Base-by-base conservation (phyloP, 1,284 basidiomycete genomes). In the Fomitopsis betulina region DNA sequence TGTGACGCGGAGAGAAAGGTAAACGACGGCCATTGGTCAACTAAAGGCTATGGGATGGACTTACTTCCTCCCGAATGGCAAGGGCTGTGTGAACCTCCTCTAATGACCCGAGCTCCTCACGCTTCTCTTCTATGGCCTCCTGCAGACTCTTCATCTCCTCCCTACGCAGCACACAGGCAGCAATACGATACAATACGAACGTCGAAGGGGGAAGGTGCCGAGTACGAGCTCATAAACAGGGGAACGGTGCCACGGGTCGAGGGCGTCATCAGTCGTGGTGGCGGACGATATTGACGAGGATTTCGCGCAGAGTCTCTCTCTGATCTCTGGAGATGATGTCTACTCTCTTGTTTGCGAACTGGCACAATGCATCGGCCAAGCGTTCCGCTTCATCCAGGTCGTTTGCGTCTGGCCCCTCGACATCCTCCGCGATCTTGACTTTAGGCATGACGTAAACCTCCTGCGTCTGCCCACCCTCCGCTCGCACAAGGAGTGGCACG, bases 311-410 rank as follows among this genome's bases (percentile, higher is more conserved):
- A 12, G 67, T 65, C n/a, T 72, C 64, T 35, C 77, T 74, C 59
- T 84, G 79, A 3, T 74, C 65, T 2, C 61, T 54, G n/a, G 73
- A 72, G 60, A 65, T 84, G 19, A 54, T 35, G 33, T 47, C 37
- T 19, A 21, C 19, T 27, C 52, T 23, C 12, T 13, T 43, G 7
- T 33, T 4, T 9, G 21, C 27, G 59, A 77, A 86, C 27, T 69
- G 54, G 56, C 83, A 76, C 58, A 87, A 69, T 59, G 73, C 77
- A 63, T 79, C 76, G 60, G 84, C 68, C 23, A 80, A 77, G 5
- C 75, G 75, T 59, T 85, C 79, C 4, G 80, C 84, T 55, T 85
- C 81, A 0, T 71, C 64, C 19, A 80, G 60, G n/a, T n/a, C n/a
- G 73, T 73, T 32, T 74, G n/a, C n/a, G n/a, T n/a, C 63, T 2